Base-by-base conservation (phyloP, 1,139 yeast species). In the Wickerhamomyces sp. region DNA sequence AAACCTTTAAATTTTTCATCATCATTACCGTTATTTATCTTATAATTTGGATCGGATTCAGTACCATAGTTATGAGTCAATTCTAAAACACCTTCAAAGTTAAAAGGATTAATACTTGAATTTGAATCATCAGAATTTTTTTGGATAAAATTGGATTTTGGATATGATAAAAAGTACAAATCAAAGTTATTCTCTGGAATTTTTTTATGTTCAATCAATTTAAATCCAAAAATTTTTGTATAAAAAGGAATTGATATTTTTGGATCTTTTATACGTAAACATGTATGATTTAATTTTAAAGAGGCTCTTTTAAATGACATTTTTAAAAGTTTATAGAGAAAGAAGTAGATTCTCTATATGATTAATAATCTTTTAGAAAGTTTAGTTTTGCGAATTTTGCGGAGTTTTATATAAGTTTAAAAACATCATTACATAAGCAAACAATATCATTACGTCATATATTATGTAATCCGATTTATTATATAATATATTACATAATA, bases 241-340 rank as follows among this genome's bases (percentile, higher is more conserved):
- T 91, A 91, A 66, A 85, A 89, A 5, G 73, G 72, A 35, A 86
- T 60, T 15, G 94, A 75, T 14, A 65, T 71, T 54, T 75, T 70
- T 20, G 96, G 93, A 55, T 89, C 88, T 55, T 86, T 82, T 50
- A 91, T 75, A 50, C 96, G 78, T 38, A 89, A 61, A 64, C 91
- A 75, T 5, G 88, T 78, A 57, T 78, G 85, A 64, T 81, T 82
- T 49, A 79, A 62, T 24, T 45, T 46, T 16, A 61, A 31, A 2
- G 60, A 42, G 12, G 38, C 37, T 22, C 38, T 34, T 31, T 38
- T 35, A 30, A 26, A 45, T 1, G 47, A 26, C 33, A 41, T 37
- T 19, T 36, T 19, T 10, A 19, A n/a, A n/a, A n/a, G n/a, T n/a
- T n/a, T n/a, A n/a, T n/a, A n/a, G n/a, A n/a, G n/a, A n/a, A n/a